Conservation (phyloP, 1,284 basidiomycete species). For the Ganoderma lingzhi region DNA sequence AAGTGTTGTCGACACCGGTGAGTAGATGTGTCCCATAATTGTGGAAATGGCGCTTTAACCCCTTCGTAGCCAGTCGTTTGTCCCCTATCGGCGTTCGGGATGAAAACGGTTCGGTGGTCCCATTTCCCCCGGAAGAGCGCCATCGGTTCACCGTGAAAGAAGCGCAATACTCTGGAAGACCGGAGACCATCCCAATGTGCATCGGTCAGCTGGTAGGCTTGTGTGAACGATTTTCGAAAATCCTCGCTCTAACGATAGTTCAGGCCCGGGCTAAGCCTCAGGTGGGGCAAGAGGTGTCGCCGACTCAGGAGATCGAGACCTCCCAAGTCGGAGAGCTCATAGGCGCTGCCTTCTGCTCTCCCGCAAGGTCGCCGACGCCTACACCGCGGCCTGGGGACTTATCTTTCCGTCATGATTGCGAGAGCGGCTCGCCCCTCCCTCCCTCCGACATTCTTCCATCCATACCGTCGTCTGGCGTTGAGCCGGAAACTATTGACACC, state of each 20-base stretch:
- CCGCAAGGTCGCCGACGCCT: slow-evolving; percentile 32
- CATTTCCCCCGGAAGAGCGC: slow-evolving; percentile 45
- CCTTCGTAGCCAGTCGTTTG: slow-evolving; percentile 25
- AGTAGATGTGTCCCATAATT: background rate
- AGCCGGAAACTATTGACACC: slow-evolving; percentile 44
- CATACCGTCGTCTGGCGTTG: slow-evolving; percentile 22
- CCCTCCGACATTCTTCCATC: slow-evolving; percentile 45
- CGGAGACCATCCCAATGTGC: slow-evolving; percentile 60
- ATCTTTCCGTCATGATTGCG: background rate
- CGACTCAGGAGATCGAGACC: slow-evolving; percentile 37
- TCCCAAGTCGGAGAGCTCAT: slow-evolving; percentile 40
- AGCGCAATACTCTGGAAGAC: slow-evolving; percentile 58
- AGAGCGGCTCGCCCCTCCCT: slow-evolving; percentile 40
- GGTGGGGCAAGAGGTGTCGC: slow-evolving; percentile 21
- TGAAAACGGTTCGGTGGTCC: slow-evolving; percentile 42
- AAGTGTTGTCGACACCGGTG: background rate
- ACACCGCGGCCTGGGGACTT: slow-evolving; percentile 19
- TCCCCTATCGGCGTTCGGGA: slow-evolving; percentile 44
- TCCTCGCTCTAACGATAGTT: background rate
- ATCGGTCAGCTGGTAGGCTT: slow-evolving; percentile 62
- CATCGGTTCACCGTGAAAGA: slow-evolving; percentile 48
- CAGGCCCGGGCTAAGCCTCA: slow-evolving; percentile 24
- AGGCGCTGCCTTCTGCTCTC: slow-evolving; percentile 18
- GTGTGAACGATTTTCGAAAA: background rate
- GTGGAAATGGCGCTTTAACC: slow-evolving; percentile 3